These are phyloP conservation scores for Cymbopogon flexuosus DNA, from an alignment of 202 grass and related monocot genomes.

Conservation along the genomic window DNA sequence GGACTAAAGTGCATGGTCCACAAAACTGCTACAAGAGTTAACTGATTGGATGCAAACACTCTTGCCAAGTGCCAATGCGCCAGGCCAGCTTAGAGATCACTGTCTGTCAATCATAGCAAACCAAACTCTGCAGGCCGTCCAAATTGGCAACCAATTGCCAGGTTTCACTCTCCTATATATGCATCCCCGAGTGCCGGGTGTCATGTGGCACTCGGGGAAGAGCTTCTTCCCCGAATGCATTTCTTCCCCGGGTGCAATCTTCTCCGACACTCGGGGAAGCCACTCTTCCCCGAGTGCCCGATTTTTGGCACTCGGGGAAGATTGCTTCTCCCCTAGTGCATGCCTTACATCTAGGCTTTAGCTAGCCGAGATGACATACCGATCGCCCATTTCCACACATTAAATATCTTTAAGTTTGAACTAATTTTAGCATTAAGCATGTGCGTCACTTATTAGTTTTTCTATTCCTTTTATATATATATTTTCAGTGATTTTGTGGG, in stretches of 20 bases:
- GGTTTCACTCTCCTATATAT: slow-evolving; percentile 6
- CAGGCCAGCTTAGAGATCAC: neutral
- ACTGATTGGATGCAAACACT: neutral
- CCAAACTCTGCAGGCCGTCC: slow-evolving; percentile 19
- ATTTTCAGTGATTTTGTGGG: slow-evolving; percentile 1
- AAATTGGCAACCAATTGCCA: slow-evolving; percentile 28
- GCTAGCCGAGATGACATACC: slow-evolving; percentile 19
- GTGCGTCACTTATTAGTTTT: neutral
- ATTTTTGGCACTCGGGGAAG: no score
- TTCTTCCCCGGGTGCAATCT: no score
- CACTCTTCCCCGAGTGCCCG: no score
- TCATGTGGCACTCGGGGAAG: no score
- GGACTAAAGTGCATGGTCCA: slow-evolving; percentile 3
- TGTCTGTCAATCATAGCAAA: slow-evolving; percentile 4
- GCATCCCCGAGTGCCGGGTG: no score
- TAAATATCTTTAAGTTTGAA: slow-evolving; percentile 1
- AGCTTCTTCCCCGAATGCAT: no score
- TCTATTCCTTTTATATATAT: neutral
- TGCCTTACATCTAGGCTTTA: neutral
- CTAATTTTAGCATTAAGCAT: slow-evolving; percentile 31
- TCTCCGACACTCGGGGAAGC: no score
- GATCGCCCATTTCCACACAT: slow-evolving; percentile 24
- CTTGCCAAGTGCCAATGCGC: neutral
- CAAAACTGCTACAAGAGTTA: slow-evolving; percentile 19
- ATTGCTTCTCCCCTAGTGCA: neutral